Evolutionary conservation across 495 filamentous ascomycete species (phyloP), one percentile per base, ranked within the genome.

Genomic region (Xylaria venustula): DNA sequence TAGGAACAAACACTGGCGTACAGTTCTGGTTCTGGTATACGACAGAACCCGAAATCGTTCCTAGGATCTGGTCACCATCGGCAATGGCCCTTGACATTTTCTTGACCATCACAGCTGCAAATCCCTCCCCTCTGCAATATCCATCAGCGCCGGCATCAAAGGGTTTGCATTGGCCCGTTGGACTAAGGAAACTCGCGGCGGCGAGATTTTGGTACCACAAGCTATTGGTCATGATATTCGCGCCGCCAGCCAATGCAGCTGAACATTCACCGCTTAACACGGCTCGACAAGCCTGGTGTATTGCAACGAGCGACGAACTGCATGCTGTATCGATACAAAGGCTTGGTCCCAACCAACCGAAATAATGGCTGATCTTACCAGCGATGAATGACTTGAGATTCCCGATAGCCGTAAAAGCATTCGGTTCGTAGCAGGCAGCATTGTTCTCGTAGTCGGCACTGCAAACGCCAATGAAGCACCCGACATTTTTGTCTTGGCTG

Each of bases 121-220:
- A 75, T 32, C 77, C 84, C 58, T 89, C 87, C 1, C 77, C 82
- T 54, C 87, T 74, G 57, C 86, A 88, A 54, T 88, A 89, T 0
- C 87, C 87, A 67, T 88, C 83, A 19, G 85, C 85, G 3, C 64
- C 76, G 48, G 83, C 76, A 46, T 89, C 87, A 30, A 87, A 89
- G 0, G 85, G 82, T 42, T 88, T 89, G 17, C 57, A 67, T 23
- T 69, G 54, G 55, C 77, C 60, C 0, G 75, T 72, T 0, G 70
- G 69, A 30, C 71, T 76, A 8, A 79, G 51, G 28, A 79, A 78
- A 0, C 42, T 56, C 11, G 64, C 75, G 2, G 28, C 71, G 1
- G 69, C 69, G 0, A 78, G 63, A 28, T 77, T 70, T n/a, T 73
- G 64, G 2, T 47, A 49, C 36, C 14, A 41, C 0, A 20, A 5